Percentiles rank a stretch among this genome's conserved stretches.
Conservation (phyloP, 768 basidiomycete species). For the Naganishia randhawae region DNA sequence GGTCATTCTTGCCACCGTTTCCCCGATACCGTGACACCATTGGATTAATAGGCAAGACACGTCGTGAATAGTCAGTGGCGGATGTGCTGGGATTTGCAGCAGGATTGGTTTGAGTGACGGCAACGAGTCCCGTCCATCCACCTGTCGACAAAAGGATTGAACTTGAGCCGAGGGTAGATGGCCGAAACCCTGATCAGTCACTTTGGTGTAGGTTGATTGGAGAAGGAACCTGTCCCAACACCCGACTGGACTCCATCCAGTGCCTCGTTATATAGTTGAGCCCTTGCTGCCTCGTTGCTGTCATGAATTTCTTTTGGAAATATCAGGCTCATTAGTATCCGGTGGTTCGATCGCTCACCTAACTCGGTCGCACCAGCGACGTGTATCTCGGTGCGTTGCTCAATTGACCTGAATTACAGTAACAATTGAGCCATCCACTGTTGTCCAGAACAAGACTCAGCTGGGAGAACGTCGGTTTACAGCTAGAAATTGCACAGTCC, state of each 20-base stretch:
- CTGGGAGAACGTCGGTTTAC: neutral
- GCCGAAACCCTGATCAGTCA: neutral
- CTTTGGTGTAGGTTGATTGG: no score
- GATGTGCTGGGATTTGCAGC: conserved; percentile 4
- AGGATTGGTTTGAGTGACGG: neutral
- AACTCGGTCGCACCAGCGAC: neutral
- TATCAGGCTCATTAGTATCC: neutral
- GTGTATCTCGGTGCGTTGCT: neutral
- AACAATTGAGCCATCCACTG: neutral
- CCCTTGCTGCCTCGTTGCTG: neutral
- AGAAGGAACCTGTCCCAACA: no score
- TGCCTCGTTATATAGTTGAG: neutral
- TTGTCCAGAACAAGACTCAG: neutral
- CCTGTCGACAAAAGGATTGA: conserved; percentile 16
- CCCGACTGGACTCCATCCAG: neutral
- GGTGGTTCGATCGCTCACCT: neutral
- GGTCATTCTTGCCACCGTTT: conserved; percentile 26
- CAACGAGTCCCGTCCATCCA: neutral
- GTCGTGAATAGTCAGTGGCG: conserved; percentile 30
- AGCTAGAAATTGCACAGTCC: neutral
- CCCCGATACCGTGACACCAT: conserved; percentile 28
- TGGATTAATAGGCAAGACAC: conserved; percentile 22
- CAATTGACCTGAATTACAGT: neutral
- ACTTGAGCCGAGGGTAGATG: conserved; percentile 10
- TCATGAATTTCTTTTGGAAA: neutral